Conservation (phyloP, 176 grass and related monocot genomes). For the Rhynchospora pubera region DNA sequence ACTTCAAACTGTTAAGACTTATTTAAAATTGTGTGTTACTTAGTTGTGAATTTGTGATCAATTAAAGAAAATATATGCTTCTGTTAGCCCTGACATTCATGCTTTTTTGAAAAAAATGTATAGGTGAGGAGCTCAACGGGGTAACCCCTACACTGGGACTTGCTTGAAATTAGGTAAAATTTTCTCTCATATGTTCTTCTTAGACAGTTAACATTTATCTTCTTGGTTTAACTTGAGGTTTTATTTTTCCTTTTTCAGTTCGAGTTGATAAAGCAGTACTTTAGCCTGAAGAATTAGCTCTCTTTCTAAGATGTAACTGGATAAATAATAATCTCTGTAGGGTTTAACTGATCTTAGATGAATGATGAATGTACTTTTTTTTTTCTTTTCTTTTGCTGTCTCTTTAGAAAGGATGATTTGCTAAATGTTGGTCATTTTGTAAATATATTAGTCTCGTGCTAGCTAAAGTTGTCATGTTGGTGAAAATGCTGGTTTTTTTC, state of each 20-base stretch:
- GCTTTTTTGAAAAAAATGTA: not conserved
- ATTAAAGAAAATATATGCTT: constrained; percentile 1
- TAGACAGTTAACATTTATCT: not conserved
- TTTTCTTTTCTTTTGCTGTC: not conserved
- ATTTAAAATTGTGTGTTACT: not conserved
- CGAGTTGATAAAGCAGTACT: not conserved
- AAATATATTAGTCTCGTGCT: not conserved
- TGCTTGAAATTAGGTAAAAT: not conserved
- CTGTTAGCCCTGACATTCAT: not conserved
- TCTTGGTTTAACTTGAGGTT: not conserved
- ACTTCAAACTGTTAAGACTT: not conserved
- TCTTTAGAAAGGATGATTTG: not conserved
- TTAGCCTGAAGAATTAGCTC: not conserved
- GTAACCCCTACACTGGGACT: no score
- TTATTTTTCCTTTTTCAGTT: not conserved
- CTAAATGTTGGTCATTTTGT: not conserved
- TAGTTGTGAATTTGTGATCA: not conserved
- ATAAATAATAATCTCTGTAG: not conserved
- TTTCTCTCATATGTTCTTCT: not conserved
- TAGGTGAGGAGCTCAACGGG: not conserved
- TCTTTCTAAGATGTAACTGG: not conserved
- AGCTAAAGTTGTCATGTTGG: not conserved
- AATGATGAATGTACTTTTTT: not conserved
- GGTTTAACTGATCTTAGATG: not conserved
- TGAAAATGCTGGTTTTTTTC: not conserved